Base-by-base conservation (phyloP, 1,284 basidiomycete species). In the Earliella scabrosa region DNA sequence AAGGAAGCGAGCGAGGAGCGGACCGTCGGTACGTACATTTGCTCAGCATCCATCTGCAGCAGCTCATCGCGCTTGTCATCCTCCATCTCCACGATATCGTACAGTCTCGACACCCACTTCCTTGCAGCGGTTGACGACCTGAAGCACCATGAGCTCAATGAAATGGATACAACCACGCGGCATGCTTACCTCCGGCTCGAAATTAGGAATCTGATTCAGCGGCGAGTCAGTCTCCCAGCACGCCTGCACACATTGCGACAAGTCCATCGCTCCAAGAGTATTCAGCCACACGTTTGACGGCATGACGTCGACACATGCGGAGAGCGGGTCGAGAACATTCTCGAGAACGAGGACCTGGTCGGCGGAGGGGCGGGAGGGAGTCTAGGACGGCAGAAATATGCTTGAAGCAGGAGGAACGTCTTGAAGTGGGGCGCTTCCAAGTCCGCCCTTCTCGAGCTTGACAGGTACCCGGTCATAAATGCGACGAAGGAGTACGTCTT, bases 391-490 rank as follows among this genome's bases (percentile, higher is more conserved):
- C 93, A 93, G 78, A 99, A 99, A 76, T 99, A 97, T 1, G 97
- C 96, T 72, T 99, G 96, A 0, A 99, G 81, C 4, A 99, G 83
- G 21, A 99, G 79, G 86, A 97, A 98, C 0, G 95, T 97, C 80
- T 99, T 99, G 88, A 99, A 98, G 71, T 97, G 90, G 0, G 97
- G 97, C 26, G 91, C 92, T 67, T 94, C 90, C 73, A 95, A 97
- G 75, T 98, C 92, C 56, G 82, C 83, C n/a, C 1, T 73, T 73
- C 54, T 95, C 88, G 38, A 98, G 81, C 78, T 99, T 99, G 76
- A 98, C 93, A 1, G 97, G 97, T 0, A 98, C 88, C n/a, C 96
- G 92, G 70, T 98, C 95, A 73, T 99, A 99, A 61, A 97, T 92
- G 13, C 93, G 86, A 44, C 86, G 86, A 16, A 95, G 82, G 1